These are phyloP conservation scores for Avena eriantha DNA, from an alignment of 176 grass and related monocot species.

Conservation along the genomic window DNA sequence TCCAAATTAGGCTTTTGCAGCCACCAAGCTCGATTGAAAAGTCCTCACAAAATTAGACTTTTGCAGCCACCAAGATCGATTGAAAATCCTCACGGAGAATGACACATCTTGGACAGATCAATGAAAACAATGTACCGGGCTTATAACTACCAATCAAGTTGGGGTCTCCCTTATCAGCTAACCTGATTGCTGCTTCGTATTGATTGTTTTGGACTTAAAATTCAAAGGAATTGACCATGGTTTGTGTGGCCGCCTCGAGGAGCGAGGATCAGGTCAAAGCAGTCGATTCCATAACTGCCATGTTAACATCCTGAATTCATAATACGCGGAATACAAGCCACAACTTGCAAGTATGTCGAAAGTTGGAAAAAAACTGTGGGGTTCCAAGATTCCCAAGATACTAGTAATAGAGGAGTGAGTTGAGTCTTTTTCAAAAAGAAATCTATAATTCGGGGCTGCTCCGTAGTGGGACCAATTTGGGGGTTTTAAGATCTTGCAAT, in stretches of 20 bases:
- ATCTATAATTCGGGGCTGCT: no score
- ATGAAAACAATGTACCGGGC: neutral
- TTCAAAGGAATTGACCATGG: constrained; percentile 23
- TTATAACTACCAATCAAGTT: neutral
- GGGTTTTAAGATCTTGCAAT: no score
- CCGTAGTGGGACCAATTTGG: no score
- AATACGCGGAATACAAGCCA: no score
- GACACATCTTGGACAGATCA: constrained; percentile 18
- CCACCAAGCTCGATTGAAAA: neutral
- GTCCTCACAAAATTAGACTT: neutral
- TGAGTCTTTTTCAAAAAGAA: no score
- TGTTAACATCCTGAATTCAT: no score
- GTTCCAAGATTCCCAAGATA: no score
- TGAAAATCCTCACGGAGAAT: constrained; percentile 10
- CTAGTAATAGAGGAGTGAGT: no score
- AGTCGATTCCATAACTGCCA: no score
- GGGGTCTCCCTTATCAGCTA: neutral
- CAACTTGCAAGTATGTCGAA: no score
- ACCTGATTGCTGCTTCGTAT: neutral
- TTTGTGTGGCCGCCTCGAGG: neutral
- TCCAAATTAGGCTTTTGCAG: constrained; percentile 13
- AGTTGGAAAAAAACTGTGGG: no score
- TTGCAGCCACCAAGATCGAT: neutral
- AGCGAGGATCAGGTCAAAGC: neutral
- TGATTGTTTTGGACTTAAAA: neutral